Evolutionary conservation across 441 rosid genomes (phyloP).

Genomic region (Mallotus japonicus): DNA sequence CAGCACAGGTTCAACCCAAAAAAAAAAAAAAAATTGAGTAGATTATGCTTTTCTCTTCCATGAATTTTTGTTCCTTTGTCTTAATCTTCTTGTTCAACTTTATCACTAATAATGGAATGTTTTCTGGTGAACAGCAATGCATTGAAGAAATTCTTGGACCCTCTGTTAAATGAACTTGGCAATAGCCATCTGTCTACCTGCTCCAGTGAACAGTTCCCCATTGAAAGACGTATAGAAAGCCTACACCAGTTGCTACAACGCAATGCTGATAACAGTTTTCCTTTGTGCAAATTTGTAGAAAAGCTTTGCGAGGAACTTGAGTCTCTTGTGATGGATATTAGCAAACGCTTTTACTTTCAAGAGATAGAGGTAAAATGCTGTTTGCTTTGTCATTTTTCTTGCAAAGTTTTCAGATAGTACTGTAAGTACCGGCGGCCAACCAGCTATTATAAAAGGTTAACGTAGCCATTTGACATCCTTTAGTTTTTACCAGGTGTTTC

Average conservation of each 20-base stretch:
- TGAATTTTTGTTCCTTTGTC: not conserved
- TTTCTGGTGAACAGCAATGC: constrained; percentile 54
- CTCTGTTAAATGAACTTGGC: constrained; percentile 40
- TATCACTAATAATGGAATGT: not conserved
- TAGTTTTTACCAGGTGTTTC: constrained; percentile 48
- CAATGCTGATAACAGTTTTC: constrained; percentile 27
- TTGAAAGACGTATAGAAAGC: constrained; percentile 40
- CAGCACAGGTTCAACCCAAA: not conserved
- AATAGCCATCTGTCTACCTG: constrained; percentile 8
- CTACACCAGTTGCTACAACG: constrained; percentile 49
- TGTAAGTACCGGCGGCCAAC: not conserved
- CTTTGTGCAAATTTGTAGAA: constrained; percentile 35
- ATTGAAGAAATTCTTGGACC: constrained; percentile 56
- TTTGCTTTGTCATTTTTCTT: constrained; percentile 2
- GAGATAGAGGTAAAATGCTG: constrained; percentile 52
- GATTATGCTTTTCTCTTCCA: not conserved
- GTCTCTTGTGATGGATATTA: constrained; percentile 37
- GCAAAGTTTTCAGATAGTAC: not conserved
- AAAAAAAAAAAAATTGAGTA: not conserved
- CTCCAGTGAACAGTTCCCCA: constrained; percentile 30
- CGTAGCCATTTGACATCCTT: constrained; percentile 20
- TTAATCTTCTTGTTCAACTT: not conserved
- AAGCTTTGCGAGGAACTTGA: constrained; percentile 51
- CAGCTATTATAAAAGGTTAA: constrained; percentile 8
- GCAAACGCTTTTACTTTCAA: constrained; percentile 42